A percentile compares a stretch with the other conserved stretches of the same genome.
Conservation (phyloP, 768 basidiomycete genomes). For the Phaeotremella skinneri region DNA sequence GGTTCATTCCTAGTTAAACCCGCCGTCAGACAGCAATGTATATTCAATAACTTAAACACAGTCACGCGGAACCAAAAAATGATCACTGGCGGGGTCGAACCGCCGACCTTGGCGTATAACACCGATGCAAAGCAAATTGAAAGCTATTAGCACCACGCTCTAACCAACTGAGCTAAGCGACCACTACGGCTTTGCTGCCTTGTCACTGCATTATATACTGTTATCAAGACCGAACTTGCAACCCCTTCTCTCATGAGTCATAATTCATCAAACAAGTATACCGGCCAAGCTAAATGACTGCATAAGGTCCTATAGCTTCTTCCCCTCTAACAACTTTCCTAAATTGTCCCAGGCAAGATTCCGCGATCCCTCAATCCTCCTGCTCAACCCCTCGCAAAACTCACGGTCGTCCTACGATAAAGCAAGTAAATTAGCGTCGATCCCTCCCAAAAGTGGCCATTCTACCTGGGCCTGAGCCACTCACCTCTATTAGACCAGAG, state of each 20-base stretch:
- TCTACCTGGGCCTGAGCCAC: not conserved
- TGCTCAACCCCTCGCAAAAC: not conserved
- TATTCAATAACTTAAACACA: no score
- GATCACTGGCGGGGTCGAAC: constrained; percentile 28
- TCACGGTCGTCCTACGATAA: constrained; percentile 9
- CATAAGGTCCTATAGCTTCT: not conserved
- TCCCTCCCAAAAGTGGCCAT: not conserved
- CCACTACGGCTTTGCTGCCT: no score
- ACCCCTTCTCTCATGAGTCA: no score
- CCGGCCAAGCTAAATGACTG: not conserved
- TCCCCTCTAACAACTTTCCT: constrained; percentile 9
- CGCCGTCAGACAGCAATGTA: no score
- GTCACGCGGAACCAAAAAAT: constrained; percentile 8
- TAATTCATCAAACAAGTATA: no score
- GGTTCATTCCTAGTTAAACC: no score
- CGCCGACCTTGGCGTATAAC: constrained; percentile 21
- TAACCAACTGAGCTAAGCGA: constrained; percentile 4
- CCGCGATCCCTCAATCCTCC: constrained; percentile 6
- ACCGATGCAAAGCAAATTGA: no score
- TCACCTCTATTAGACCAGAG: constrained; percentile 5
- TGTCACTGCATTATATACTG: no score
- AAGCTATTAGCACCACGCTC: constrained; percentile 5
- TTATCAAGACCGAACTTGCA: no score
- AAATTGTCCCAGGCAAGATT: not conserved
- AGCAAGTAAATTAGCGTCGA: not conserved